These are phyloP conservation scores for Erysiphe pulchra DNA, from an alignment of 2,329 filamentous ascomycete species.

Conservation along the genomic window DNA sequence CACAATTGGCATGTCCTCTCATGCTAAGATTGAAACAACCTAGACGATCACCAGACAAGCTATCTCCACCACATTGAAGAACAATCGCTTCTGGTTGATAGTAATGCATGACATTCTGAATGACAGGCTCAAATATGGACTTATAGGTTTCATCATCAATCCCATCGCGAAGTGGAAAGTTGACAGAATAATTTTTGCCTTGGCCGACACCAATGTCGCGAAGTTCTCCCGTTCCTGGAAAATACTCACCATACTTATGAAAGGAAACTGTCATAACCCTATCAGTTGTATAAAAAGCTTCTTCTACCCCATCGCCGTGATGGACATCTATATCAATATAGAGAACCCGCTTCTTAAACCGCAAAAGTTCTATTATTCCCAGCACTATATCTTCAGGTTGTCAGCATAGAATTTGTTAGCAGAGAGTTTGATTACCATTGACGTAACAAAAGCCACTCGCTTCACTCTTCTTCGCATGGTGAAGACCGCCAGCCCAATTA, in stretches of 20 bases:
- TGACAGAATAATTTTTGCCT: slow-evolving; percentile 74
- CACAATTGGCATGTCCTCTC: slow-evolving; percentile 81
- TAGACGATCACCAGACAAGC: slow-evolving; percentile 73
- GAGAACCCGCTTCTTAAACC: slow-evolving; percentile 78
- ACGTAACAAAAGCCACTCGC: slow-evolving; percentile 97
- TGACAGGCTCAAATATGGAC: slow-evolving; percentile 75
- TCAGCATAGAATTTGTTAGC: slow-evolving; percentile 9
- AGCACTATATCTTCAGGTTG: slow-evolving; percentile 67
- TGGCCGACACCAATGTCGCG: slow-evolving; percentile 67
- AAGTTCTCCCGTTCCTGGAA: slow-evolving; percentile 73
- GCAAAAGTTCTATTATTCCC: slow-evolving; percentile 74
- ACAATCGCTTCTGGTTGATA: slow-evolving; percentile 84
- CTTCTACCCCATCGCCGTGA: slow-evolving; percentile 78
- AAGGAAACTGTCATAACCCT: slow-evolving; percentile 83
- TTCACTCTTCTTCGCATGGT: slow-evolving; percentile 93
- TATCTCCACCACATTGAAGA: slow-evolving; percentile 87
- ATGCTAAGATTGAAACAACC: slow-evolving; percentile 98
- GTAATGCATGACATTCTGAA: slow-evolving; percentile 61
- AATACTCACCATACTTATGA: slow-evolving; percentile 94
- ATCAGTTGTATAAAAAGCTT: slow-evolving; percentile 80
- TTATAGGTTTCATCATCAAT: slow-evolving; percentile 80
- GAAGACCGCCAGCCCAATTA: slow-evolving; percentile 92
- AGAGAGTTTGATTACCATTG: slow-evolving; percentile 40
- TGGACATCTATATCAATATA: slow-evolving; percentile 95
- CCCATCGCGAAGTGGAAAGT: slow-evolving; percentile 75